A percentile compares a stretch with the other conserved stretches of the same genome.
These are phyloP conservation scores for Porogramme epimiltina DNA, from an alignment of 1,284 basidiomycete genomes.

Conservation along the genomic window DNA sequence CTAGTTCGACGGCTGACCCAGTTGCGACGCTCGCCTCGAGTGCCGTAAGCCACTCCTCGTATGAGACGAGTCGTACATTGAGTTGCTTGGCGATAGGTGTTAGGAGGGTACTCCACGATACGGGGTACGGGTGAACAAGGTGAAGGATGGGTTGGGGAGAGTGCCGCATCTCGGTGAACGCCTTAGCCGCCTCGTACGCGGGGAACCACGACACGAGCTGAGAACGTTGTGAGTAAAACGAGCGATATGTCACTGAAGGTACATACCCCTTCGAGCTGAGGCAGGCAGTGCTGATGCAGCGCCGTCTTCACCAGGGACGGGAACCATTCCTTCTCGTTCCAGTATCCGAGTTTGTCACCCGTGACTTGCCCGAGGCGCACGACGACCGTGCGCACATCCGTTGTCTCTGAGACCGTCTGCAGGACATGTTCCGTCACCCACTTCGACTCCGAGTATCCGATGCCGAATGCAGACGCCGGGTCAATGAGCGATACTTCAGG, in stretches of 20 bases:
- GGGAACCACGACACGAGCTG: conserved; percentile 28
- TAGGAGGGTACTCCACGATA: conserved; percentile 21
- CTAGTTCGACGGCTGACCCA: conserved; percentile 6
- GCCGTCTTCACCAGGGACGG: conserved; percentile 41
- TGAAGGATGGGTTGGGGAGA: conserved; percentile 22
- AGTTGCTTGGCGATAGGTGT: conserved; percentile 19
- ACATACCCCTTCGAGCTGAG: conserved; percentile 24
- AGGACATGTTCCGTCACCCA: conserved; percentile 39
- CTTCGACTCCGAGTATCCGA: conserved; percentile 42
- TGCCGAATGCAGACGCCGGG: conserved; percentile 31
- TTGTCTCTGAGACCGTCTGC: conserved; percentile 21
- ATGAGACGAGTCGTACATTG: conserved; percentile 24
- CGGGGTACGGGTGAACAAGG: conserved; percentile 29
- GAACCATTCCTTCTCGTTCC: conserved; percentile 48
- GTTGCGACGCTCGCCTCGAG: no score
- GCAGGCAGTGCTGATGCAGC: conserved; percentile 29
- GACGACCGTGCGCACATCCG: conserved; percentile 29
- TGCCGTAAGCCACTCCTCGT: conserved; percentile 22
- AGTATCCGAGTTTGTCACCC: conserved; percentile 40
- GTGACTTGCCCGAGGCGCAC: conserved; percentile 48
- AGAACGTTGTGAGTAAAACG: neutral
- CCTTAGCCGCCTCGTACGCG: conserved; percentile 21
- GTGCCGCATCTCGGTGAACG: conserved; percentile 24
- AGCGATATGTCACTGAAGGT: neutral
- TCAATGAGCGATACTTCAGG: conserved; percentile 15